Evolutionary conservation across 2,329 filamentous ascomycete genomes (phyloP).

Genomic region (Dichotomopilus funicola): DNA sequence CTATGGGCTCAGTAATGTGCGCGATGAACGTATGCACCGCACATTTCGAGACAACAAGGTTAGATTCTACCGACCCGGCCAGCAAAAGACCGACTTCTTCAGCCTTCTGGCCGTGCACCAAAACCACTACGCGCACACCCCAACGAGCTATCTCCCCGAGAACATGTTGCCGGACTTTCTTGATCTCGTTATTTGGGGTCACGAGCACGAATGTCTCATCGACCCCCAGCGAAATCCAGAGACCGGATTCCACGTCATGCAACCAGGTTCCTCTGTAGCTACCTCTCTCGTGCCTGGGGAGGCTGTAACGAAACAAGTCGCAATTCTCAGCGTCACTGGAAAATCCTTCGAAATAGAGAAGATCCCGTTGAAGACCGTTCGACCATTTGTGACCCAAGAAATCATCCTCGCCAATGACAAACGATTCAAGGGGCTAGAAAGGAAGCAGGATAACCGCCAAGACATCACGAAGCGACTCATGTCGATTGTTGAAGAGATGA

Average conservation of each 20-base stretch:
- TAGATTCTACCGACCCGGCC: slow-evolving; percentile 80
- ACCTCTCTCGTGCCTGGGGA: slow-evolving; percentile 88
- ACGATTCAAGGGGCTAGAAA: slow-evolving; percentile 69
- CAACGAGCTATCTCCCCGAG: slow-evolving; percentile 91
- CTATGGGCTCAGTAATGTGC: slow-evolving; percentile 91
- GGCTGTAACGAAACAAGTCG: slow-evolving; percentile 83
- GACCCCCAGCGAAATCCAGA: slow-evolving; percentile 77
- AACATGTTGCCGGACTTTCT: slow-evolving; percentile 87
- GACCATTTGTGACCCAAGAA: slow-evolving; percentile 84
- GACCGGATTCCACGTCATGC: slow-evolving; percentile 91
- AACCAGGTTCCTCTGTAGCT: slow-evolving; percentile 91
- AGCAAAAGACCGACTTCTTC: slow-evolving; percentile 86
- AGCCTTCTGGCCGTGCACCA: slow-evolving; percentile 93
- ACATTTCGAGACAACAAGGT: slow-evolving; percentile 92
- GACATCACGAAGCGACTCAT: slow-evolving; percentile 73
- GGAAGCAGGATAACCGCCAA: slow-evolving; percentile 74
- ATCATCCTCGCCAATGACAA: slow-evolving; percentile 70
- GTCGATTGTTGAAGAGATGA: slow-evolving; percentile 75
- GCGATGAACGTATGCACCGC: slow-evolving; percentile 88
- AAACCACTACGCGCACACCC: slow-evolving; percentile 87
- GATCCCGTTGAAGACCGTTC: slow-evolving; percentile 77
- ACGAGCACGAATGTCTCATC: slow-evolving; percentile 94
- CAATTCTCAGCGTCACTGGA: slow-evolving; percentile 76
- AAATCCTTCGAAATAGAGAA: slow-evolving; percentile 74
- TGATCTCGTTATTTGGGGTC: slow-evolving; percentile 90